A percentile compares a stretch with the other conserved stretches of the same genome.
Evolutionary conservation across 805 yeast species (phyloP).

Genomic region (Starmerella powellii): DNA sequence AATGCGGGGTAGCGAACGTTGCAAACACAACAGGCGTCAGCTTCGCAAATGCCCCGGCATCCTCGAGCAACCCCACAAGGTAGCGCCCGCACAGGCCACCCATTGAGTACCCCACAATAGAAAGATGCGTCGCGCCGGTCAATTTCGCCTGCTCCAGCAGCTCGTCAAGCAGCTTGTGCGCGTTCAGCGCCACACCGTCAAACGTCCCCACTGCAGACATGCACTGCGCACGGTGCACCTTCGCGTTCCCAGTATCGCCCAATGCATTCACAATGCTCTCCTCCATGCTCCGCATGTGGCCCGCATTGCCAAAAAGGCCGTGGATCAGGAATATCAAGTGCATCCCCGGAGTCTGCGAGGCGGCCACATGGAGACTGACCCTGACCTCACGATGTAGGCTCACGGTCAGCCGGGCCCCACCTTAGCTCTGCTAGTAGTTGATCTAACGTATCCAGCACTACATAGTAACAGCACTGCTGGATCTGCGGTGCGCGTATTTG

Average conservation of each 20-base stretch:
- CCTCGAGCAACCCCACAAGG: conserved; percentile 53
- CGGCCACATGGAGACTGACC: not conserved
- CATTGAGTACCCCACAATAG: conserved; percentile 73
- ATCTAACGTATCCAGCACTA: no score
- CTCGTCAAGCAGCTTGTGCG: conserved; percentile 54
- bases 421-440: no score
- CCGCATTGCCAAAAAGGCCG: conserved; percentile 51
- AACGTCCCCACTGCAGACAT: conserved; percentile 66
- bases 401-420: no score
- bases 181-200: conserved; percentile 64
- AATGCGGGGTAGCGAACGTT: conserved; percentile 70
- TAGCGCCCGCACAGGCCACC: conserved; percentile 82
- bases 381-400: not conserved
- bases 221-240: conserved; percentile 37
- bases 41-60: conserved; percentile 40
- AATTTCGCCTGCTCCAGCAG: conserved; percentile 33
- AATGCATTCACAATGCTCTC: conserved; percentile 32
- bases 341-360: conserved; percentile 4
- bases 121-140: conserved; percentile 44
- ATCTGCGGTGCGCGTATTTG: no score
- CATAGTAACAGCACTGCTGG: no score
- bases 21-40: conserved; percentile 53
- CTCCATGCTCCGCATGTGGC: conserved; percentile 42
- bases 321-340: conserved; percentile 22
- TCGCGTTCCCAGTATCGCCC: conserved; percentile 30